Base-by-base conservation (phyloP, 768 basidiomycete species). In the Tricholoma bakamatsutake region DNA sequence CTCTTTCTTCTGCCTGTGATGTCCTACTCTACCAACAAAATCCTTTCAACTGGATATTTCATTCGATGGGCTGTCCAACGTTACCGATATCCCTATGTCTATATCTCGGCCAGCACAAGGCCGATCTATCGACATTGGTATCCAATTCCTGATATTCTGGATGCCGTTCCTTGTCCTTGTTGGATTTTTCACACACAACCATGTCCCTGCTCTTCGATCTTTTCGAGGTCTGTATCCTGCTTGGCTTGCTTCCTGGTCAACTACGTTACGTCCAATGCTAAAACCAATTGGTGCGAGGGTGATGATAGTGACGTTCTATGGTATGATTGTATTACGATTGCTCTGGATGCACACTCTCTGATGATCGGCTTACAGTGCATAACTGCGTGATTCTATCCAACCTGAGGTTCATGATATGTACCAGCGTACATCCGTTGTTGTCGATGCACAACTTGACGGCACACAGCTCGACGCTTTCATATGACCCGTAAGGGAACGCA, bases 91-190 rank as follows among this genome's bases (percentile, higher is more conserved):
- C n/a, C 65, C 71, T 4, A 68, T 73, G 0, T 71, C 78, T 12
- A 81, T 81, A 1, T 71, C 73, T 5, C 75, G 77, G 21, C 70
- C 87, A n/a, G 88, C 87, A 0, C 80, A 81, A 63, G 84, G 77
- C 0, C 78, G 82, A 24, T 83, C 86, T 2, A 90, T 89, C 55
- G 87, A 90, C 65, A 74, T 89, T 53, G 83, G 82, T 61, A 87
- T 90, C 54, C 87, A 90, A 62, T 89, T 90, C 68, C 74, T 77
- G n/a, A 71, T 88, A n/a, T 87, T 88, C 68, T 90, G 88, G 87
- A 82, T 84, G 79, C 88, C 88, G 0, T 72, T 88, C 58, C 64
- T 89, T 37, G 79, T 86, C 4, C 66, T 90, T 11, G 66, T 88
- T 12, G 83, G 78, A 0, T 90, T 88, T 88, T 83, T 81, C 76